Base-by-base conservation (phyloP, 306 rosid species). In the Senna siamea region DNA sequence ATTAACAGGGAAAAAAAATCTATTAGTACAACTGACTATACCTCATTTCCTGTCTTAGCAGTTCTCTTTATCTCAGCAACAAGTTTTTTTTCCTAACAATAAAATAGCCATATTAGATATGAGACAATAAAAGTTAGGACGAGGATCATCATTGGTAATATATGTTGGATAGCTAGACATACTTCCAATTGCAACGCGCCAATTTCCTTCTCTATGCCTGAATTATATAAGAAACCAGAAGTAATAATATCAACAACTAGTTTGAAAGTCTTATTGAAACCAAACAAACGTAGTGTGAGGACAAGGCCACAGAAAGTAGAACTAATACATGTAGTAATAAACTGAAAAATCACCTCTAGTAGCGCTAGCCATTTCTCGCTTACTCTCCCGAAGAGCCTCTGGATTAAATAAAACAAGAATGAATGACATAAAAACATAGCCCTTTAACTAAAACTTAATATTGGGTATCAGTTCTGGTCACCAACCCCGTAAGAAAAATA, bases 371-470 rank as follows among this genome's bases (percentile, higher is more conserved):
- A 92, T 90, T 83, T 95, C 97, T 35, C 97, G 87, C 85, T 89
- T 95, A 79, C 98, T 92, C 89, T 86, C 96, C 73, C 99, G 83
- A 68, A 95, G 96, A 76, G 96, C 93, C 90, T 95, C 99, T 95
- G 98, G 63, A 77, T 37, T 30, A 52, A 86, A 81, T 4, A 12
- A 19, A 67, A 34, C 20, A 22, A 11, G 13, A 69, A 32, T 26
- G 51, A 54, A 58, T 14, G 18, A 1, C 72, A 34, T 23, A 17
- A 67, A 74, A 73, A 8, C 56, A 68, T 34, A 75, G 12, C 17
- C 14, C 53, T 43, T 30, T 4, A 66, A 34, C 35, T 18, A 7
- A 54, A 62, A 82, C 26, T 11, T 15, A 44, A 6, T 17, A 48
- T 47, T 37, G 7, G 55, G 35, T 46, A 53, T 6, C 30, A 47